Percentiles rank a stretch among this genome's conserved stretches.
Evolutionary conservation across 345 rosid genomes (phyloP).

Genomic region (Melaleuca quinquenervia): DNA sequence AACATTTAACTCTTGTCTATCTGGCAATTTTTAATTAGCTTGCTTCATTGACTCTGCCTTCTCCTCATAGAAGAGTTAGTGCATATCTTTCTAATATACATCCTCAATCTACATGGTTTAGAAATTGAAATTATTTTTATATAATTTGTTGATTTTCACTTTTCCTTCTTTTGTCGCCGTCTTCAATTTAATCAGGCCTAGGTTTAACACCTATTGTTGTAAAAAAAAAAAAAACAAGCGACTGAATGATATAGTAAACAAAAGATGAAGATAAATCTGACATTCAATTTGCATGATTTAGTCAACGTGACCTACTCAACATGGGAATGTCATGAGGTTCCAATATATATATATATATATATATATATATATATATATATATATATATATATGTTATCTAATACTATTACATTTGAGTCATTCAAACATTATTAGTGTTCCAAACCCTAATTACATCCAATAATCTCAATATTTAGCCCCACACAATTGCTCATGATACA

Average conservation of each 20-base stretch:
- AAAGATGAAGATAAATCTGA: not conserved
- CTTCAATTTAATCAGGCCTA: not conserved
- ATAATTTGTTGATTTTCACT: not conserved
- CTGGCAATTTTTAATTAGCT: not conserved
- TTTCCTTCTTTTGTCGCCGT: not conserved
- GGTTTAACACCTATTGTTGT: not conserved
- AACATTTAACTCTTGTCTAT: not conserved
- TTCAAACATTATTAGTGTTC: too few species aligned
- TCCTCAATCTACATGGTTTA: not conserved
- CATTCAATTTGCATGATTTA: not conserved
- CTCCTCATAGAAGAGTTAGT: not conserved
- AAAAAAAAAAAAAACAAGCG: not conserved
- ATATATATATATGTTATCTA: too few species aligned
- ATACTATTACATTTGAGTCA: too few species aligned
- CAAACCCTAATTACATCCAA: too few species aligned
- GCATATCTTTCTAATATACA: too few species aligned
- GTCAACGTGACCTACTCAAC: not conserved
- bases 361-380: too few species aligned
- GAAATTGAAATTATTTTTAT: not conserved
- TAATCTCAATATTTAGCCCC: too few species aligned
- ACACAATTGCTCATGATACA: too few species aligned
- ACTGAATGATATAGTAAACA: not conserved
- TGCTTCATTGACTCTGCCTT: not conserved
- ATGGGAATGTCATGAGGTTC: not conserved
- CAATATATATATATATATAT: not conserved